Base-by-base conservation (phyloP, 108 stramenopile genomes). In the Bacterosira constricta region DNA sequence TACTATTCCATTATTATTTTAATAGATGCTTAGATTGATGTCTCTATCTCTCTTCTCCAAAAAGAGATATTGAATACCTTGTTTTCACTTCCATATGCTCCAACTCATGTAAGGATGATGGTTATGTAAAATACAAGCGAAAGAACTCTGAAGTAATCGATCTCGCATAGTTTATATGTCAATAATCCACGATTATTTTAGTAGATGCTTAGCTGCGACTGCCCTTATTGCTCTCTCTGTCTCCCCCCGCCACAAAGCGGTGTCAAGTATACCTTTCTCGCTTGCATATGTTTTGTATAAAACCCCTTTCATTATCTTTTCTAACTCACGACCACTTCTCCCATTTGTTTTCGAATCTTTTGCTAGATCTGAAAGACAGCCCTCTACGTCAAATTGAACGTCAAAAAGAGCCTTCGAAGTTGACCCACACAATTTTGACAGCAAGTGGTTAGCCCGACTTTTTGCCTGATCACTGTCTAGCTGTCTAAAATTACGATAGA, bases 241-340 rank as follows among this genome's bases (percentile, higher is more conserved):
- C 38, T 71, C 77, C 25, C 21, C 50, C 36, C 65, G 49, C 77
- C 77, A 79, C 47, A 79, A 26, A 18, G 18, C 12, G 8, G 41
- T 30, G 42, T 42, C 57, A 3, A 79, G 47, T 27, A 79, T 50
- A 51, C 77, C 69, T 5, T 23, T 45, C 27, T 71, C 69, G 46
- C 55, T 76, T 29, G 57, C 69, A 63, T 65, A 59, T 20, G 60
- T 38, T 42, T 69, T 65, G 54, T 61, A 50, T 46, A 50, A 29
- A 51, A 81, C 69, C 31, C 58, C 74, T 35, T 70, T 61, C 1
- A 81, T 45, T 7, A 81, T 31, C 58, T 77, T 72, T 31, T 49
- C 60, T 17, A 81, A 20, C 39, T 77, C 75, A 9, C 80, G 44
- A 3, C 76, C 81, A 39, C 76, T 77, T 15, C 67, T 66, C 45